Evolutionary conservation across 2,329 filamentous ascomycete species (phyloP), one percentile per base, ranked within the genome.

Genomic region (Ophiocordyceps unilateralis): DNA sequence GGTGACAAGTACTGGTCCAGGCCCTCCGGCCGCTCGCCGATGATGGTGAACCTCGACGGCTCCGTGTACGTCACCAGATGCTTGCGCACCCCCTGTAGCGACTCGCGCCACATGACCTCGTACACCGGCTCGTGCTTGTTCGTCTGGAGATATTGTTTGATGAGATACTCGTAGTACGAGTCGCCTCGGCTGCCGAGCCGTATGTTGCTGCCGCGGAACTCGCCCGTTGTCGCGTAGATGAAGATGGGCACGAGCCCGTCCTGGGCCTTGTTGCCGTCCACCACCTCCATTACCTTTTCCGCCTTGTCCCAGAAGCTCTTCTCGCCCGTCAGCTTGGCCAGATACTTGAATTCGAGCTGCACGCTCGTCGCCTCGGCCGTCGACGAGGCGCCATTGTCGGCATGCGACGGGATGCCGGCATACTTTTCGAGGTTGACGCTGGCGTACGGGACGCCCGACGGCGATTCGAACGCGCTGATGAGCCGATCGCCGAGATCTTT

Each of bases 141-240:
- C 12, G 91, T 98, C 61, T 98, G 91, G 19, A 95, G 70, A 58
- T 93, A 96, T 60, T 98, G 91, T 66, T 98, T 98, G 68, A 96
- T 93, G 41, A 98, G 76, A 59, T 98, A 98, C 64, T 98, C 86
- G 63, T 98, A 98, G 64, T 96, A 98, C 40, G 88, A 95, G 65
- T 98, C 91, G 39, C 91, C 91, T 47, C 91, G 77, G 58, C 86
- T 95, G 34, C 91, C 91, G 20, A 96, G 71, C 17, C 91, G 83
- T 54, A 98, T 89, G 55, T 95, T 93, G 19, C 77, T 64, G 19
- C 85, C 86, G 41, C 76, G 73, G 63, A 96, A 98, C 43, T 76
- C 66, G 44, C 91, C 91, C 12, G 68, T 77, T 23, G 78, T 74
- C 4, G 91, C 77, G 57, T 86, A 79, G 50, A 98, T 81, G 62